A percentile compares a stretch with the other conserved stretches of the same genome.
Conservation (phyloP, 768 basidiomycete genomes). For the Xerocomus potaroensis region DNA sequence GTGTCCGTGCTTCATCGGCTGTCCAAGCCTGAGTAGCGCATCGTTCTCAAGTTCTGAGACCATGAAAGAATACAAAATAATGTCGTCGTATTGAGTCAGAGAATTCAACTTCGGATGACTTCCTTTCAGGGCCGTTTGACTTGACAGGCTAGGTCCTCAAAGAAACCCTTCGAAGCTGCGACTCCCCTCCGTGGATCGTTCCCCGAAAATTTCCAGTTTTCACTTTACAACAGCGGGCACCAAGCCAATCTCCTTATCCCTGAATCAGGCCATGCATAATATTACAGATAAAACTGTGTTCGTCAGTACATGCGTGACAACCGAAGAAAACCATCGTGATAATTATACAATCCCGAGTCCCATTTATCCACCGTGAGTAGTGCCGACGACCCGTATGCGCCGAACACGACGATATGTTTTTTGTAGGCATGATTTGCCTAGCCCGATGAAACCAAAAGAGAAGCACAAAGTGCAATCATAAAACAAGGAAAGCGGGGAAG, state of each 20-base stretch:
- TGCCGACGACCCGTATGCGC: constrained; percentile 12
- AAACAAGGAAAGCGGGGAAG: neutral
- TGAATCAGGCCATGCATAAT: constrained; percentile 1
- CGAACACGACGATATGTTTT: constrained; percentile 1
- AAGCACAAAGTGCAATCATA: neutral
- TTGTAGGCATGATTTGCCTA: neutral
- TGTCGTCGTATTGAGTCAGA: neutral
- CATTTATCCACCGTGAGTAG: constrained; percentile 12
- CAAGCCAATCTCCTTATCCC: neutral
- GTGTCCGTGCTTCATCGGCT: no score
- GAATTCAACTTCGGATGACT: no score
- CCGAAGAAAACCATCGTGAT: constrained; percentile 8
- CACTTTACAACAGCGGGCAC: no score
- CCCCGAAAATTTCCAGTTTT: no score
- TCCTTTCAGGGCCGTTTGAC: neutral
- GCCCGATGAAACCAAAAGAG: constrained; percentile 5
- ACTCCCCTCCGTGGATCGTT: no score
- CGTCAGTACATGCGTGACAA: constrained; percentile 14
- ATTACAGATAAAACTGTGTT: constrained; percentile 21
- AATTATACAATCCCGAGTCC: constrained; percentile 19
- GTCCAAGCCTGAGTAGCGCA: no score
- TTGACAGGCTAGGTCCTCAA: neutral
- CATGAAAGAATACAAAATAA: neutral
- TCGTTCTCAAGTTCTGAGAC: neutral
- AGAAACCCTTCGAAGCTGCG: no score